Evolutionary conservation across 352 stramenopile species (phyloP), one percentile per base, ranked within the genome.

Genomic region (Detonula confervacea): DNA sequence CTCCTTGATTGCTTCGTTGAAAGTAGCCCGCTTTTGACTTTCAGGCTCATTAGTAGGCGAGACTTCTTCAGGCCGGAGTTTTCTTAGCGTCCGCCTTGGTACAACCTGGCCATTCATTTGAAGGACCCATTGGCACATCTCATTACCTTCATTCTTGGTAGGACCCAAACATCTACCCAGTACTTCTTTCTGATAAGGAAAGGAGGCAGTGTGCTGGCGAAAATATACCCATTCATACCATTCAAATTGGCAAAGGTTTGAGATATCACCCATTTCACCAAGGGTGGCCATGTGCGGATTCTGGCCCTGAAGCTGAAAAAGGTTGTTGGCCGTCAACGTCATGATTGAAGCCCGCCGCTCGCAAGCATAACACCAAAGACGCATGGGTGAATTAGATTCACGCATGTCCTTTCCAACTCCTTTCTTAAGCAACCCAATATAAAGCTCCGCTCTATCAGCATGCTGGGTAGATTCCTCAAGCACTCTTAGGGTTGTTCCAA

Each of bases 171-270:
- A 77, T 12, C 78, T 44, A 22, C 77, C 77, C 22, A 87, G 42
- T 6, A 20, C 22, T 14, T 68, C 46, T 46, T 69, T 56, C 27
- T 25, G 25, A 11, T 79, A 29, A 63, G 68, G 64, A n/a, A 68
- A 79, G 0, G 3, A 1, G 1, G 18, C 35, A 7, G 9, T 30
- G 11, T 33, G 1, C 11, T 81, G 52, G 11, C 59, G 54, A 62
- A 71, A 84, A 4, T 73, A 81, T 4, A 82, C 47, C 77, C 78
- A 89, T 22, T 80, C 63, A 51, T 81, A 74, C 73, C 63, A 76
- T 12, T 30, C 39, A 27, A 63, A 76, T 22, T 66, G 46, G 16
- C 42, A 68, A 33, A 77, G 16, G 37, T 74, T 67, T 2, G 66
- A 77, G 16, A 82, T 82, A 47, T 82, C 61, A 55, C 59, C 66